Evolutionary conservation across 768 basidiomycete species (phyloP), one percentile per base, ranked within the genome.

Genomic region (Tephrocybe sp.): DNA sequence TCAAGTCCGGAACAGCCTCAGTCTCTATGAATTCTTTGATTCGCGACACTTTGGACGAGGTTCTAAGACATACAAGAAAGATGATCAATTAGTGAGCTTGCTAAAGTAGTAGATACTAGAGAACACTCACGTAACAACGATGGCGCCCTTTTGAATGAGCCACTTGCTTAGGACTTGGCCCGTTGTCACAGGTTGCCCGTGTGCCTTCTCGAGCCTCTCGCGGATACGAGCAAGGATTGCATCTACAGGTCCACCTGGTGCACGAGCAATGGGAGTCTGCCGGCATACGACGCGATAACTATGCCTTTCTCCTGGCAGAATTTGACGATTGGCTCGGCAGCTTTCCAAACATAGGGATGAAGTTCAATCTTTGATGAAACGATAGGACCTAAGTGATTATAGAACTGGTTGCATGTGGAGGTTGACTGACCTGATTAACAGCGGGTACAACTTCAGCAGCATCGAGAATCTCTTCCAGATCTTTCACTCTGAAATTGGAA

Each of bases 111-210:
- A 11, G 36, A 45, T 26, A 39, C 16, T 23, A 36, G 49, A 30
- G 42, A 19, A 20, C 36, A 62, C 78, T 62, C 62, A 84, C 83
- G 85, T 87, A 48, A 88, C 79, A 33, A 85, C 76, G 34, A 84
- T 70, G n/a, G 73, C 75, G 42, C 76, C 80, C 61, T 87, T 88
- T 53, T 79, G 72, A 45, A 75, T 69, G 9, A 84, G 68, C 87
- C 88, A 90, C 46, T 84, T 80, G 49, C 78, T 75, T 46, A 90
- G 66, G 23, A 89, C 80, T 61, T 90, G 87, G 14, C 79, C 80
- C 1, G 77, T 65, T 4, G 82, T 76, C 12, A 79, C 74, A 17
- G 73, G 62, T 46, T 61, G 62, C 7, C 72, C 72, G 6, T 62
- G 58, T n/a, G 63, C 64, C 50, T 73, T 76, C 66, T 57, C 76